A percentile compares a stretch with the other conserved stretches of the same genome.
Evolutionary conservation across 768 basidiomycete genomes (phyloP).

Genomic region (Phaeotremella skinneri): DNA sequence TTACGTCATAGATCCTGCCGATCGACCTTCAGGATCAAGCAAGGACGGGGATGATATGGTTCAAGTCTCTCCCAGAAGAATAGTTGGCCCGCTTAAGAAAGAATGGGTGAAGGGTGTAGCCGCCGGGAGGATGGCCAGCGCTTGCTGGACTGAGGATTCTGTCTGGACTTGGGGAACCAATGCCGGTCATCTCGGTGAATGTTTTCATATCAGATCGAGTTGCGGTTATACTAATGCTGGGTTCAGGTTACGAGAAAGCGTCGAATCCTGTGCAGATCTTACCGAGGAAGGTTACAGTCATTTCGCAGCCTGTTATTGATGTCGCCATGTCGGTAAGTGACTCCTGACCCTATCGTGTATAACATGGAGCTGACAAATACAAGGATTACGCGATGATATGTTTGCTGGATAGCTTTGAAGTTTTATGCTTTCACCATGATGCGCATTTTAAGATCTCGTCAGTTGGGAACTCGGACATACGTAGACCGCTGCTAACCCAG

Average conservation of each 20-base stretch:
- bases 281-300: slow-evolving; percentile 76
- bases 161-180: slow-evolving; percentile 80
- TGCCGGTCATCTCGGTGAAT: slow-evolving; percentile 77
- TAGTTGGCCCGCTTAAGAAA: slow-evolving; percentile 72
- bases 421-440: slow-evolving; percentile 78
- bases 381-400: slow-evolving; percentile 81
- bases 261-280: slow-evolving; percentile 70
- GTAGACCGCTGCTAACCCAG: neutral
- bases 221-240: neutral
- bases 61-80: slow-evolving; percentile 71
- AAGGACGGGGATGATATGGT: slow-evolving; percentile 67
- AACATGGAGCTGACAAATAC: slow-evolving; percentile 1
- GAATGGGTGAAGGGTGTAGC: slow-evolving; percentile 77
- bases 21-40: slow-evolving; percentile 33
- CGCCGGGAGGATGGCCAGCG: slow-evolving; percentile 80
- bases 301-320: slow-evolving; percentile 67
- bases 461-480: slow-evolving; percentile 27
- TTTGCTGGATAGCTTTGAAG: slow-evolving; percentile 72
- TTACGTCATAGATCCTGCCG: slow-evolving; percentile 66
- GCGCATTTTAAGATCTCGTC: slow-evolving; percentile 71
- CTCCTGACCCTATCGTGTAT: neutral
- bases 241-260: slow-evolving; percentile 69
- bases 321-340: slow-evolving; percentile 70
- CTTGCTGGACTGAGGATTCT: slow-evolving; percentile 70
- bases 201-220: neutral